phyloP scores from a whole-genome alignment of 169 alveolate species.

The Plasmodium blacklocki region DNA sequence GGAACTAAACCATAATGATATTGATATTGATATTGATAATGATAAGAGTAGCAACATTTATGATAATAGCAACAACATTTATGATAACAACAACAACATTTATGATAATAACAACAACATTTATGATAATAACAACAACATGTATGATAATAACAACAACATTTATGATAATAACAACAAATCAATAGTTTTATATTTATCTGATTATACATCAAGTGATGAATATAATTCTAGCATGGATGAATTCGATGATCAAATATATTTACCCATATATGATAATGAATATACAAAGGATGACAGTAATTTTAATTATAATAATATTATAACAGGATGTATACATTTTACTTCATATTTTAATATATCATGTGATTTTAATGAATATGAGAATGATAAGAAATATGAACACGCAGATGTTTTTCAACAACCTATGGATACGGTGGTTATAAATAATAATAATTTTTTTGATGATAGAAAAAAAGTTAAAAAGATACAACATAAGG shows the following conservation, averaged over 20 bases:
- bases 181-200: constrained; percentile 33
- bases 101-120: too few species aligned
- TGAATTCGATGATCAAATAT: constrained; percentile 6
- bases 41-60: too few species aligned
- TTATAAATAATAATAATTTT: not conserved
- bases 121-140: too few species aligned
- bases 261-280: not conserved
- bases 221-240: constrained; percentile 35
- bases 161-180: too few species aligned
- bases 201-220: constrained; percentile 66
- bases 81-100: too few species aligned
- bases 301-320: constrained; percentile 13
- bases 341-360: constrained; percentile 56
- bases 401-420: not conserved
- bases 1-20: not conserved
- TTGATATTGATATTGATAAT: too few species aligned
- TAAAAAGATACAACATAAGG: not conserved
- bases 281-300: not conserved
- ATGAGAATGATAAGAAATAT: not conserved
- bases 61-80: too few species aligned
- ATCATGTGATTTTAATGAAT: constrained; percentile 45
- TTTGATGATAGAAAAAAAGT: not conserved
- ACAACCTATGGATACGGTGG: not conserved
- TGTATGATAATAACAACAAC: too few species aligned
- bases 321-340: constrained; percentile 52